phyloP scores from a whole-genome alignment of 257 asterid genomes.

The Solanum chilense region DNA sequence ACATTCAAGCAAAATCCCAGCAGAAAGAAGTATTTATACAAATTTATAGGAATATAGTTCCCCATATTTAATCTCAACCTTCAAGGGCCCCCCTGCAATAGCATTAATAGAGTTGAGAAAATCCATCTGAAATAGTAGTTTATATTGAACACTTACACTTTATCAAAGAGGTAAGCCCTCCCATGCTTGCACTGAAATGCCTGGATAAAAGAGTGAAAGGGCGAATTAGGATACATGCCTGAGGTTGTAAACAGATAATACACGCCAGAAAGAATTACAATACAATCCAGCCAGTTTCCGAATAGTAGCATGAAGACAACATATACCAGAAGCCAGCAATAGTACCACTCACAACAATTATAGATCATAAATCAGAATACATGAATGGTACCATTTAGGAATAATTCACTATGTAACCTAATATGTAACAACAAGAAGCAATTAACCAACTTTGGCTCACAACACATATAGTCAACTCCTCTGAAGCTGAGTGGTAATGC shows the following conservation, averaged over 20 bases:
- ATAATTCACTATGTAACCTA: background rate
- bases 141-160: constrained; percentile 46
- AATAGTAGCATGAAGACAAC: background rate
- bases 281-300: background rate
- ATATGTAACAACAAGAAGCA: background rate
- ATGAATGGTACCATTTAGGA: background rate
- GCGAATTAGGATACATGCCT: constrained; percentile 15
- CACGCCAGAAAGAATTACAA: background rate
- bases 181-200: constrained; percentile 64
- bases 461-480: background rate
- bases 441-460: background rate
- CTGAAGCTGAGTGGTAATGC: background rate
- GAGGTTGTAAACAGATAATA: background rate
- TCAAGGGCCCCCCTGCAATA: background rate
- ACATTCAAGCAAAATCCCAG: background rate
- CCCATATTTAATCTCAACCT: background rate
- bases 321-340: background rate
- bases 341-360: background rate
- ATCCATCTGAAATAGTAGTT: background rate
- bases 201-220: constrained; percentile 30
- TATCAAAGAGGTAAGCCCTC: constrained; percentile 66
- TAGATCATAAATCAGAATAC: background rate
- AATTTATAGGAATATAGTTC: background rate
- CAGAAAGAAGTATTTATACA: background rate
- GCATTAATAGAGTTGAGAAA: background rate